Conservation (phyloP, 164 flowering plant species). For the Piper betle region DNA sequence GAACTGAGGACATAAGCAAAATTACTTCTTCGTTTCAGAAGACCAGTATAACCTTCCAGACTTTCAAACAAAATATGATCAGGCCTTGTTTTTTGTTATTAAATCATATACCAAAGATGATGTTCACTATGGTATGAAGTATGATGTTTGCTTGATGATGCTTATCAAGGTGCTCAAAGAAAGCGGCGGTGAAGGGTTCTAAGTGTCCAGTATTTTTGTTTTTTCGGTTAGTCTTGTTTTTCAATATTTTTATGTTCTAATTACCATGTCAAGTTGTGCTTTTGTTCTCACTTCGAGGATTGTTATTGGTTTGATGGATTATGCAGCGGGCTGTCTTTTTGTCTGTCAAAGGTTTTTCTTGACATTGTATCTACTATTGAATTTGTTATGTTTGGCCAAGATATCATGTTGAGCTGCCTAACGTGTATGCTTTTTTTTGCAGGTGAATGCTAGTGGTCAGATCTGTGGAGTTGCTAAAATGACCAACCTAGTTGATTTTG, state of each 20-base stretch:
- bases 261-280: not conserved
- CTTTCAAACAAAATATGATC: slow-evolving; percentile 37
- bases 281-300: not conserved
- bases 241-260: not conserved
- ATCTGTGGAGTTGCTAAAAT: slow-evolving; percentile 85
- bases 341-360: no score
- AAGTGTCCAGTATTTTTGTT: slow-evolving; percentile 62
- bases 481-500: slow-evolving; percentile 60
- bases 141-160: slow-evolving; percentile 58
- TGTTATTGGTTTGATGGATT: no score
- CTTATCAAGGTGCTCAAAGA: slow-evolving; percentile 47
- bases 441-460: slow-evolving; percentile 91
- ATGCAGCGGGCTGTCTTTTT: no score
- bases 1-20: slow-evolving; percentile 11
- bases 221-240: slow-evolving; percentile 49
- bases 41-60: slow-evolving; percentile 48
- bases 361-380: no score
- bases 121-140: slow-evolving; percentile 71
- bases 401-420: no score
- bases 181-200: slow-evolving; percentile 19
- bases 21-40: slow-evolving; percentile 14
- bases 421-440: not conserved
- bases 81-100: slow-evolving; percentile 60
- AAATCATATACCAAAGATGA: slow-evolving; percentile 85
- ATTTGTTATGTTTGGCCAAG: no score